Percentiles rank a stretch among this genome's conserved stretches.
Evolutionary conservation across 2,329 filamentous ascomycete species (phyloP).

Genomic region (Aaosphaeria arxii): DNA sequence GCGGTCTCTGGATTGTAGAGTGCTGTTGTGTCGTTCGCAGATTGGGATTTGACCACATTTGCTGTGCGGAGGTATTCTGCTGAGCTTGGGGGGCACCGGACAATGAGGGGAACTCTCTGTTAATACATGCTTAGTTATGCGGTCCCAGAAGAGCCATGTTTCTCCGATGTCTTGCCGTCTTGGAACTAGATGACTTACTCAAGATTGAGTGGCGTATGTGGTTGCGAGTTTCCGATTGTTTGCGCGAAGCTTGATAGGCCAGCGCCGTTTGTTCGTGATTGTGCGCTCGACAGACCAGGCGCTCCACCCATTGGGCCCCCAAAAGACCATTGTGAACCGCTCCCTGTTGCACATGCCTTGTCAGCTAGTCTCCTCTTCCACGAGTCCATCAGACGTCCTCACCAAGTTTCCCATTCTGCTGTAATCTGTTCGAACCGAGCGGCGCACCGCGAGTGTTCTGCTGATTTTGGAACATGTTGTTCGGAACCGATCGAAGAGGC

Average conservation of each 20-base stretch:
- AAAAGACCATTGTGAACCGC: conserved; percentile 57
- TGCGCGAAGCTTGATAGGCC: conserved; percentile 56
- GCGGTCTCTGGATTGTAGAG: conserved; percentile 53
- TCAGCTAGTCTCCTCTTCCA: too few species aligned
- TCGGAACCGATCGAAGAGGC: conserved; percentile 52
- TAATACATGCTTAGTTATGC: conserved; percentile 20
- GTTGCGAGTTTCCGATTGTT: conserved; percentile 53
- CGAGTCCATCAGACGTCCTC: conserved; percentile 14
- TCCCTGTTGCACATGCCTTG: conserved; percentile 37
- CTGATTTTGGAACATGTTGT: conserved; percentile 51
- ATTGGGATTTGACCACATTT: conserved; percentile 57
- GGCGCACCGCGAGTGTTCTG: conserved; percentile 50
- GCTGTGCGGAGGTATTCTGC: conserved; percentile 50
- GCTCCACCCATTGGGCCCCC: conserved; percentile 53
- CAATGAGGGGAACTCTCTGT: conserved; percentile 61
- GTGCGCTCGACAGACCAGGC: conserved; percentile 49
- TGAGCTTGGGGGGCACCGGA: conserved; percentile 56
- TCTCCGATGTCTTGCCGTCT: neutral
- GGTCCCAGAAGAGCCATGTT: neutral
- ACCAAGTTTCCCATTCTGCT: conserved; percentile 57
- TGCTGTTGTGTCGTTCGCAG: conserved; percentile 51
- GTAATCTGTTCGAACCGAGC: conserved; percentile 48
- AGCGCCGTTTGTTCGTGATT: conserved; percentile 49
- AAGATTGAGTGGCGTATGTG: conserved; percentile 53
- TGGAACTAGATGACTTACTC: conserved; percentile 47